Evolutionary conservation across 2,329 filamentous ascomycete genomes (phyloP), one percentile per base, ranked within the genome.

Genomic region (Claviceps capensis): DNA sequence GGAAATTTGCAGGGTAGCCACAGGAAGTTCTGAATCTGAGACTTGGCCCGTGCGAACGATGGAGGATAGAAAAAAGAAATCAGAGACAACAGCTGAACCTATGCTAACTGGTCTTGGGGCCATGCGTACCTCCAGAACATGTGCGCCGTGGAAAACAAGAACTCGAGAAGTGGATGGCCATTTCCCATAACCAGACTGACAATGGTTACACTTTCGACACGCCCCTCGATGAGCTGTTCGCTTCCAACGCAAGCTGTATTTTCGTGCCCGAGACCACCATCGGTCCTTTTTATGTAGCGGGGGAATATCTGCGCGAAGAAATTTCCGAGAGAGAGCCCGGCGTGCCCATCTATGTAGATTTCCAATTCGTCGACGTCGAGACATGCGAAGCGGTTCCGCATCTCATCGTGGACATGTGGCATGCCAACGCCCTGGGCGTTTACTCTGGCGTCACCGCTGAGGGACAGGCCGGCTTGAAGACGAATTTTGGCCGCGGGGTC

Each of bases 351-450:
- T 63, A 66, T 51, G 59, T 74, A 16, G 71, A 74, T 51, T 61
- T 70, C 47, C 70, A 74, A 54, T 63, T 72, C 55, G 64, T 74
- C 44, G 66, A 74, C 54, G 64, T 68, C 34, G 61, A 65, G 23
- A 71, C 67, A 45, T 73, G 71, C 60, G 58, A 67, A 51, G 64
- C 69, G 2, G 61, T 73, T 2, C 62, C 65, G 4, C 57, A 63
- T 36, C 62, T 70, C n/a, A 66, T 66, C 54, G 54, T 73, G 8
- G 71, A 74, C 53, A 61, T 70, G 36, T 74, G 72, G 72, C 65
- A 72, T 56, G 67, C 67, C 61, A 73, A 74, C 57, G 59, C 70
- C 16, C 72, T 70, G 2, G 70, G 71, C 36, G 68, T 72, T 26
- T 74, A 74, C 61, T 68, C 64, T 7, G 70, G 71, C 50, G 63